These are phyloP conservation scores for Ceratonia siliqua DNA, from an alignment of 306 rosid species.

Conservation along the genomic window DNA sequence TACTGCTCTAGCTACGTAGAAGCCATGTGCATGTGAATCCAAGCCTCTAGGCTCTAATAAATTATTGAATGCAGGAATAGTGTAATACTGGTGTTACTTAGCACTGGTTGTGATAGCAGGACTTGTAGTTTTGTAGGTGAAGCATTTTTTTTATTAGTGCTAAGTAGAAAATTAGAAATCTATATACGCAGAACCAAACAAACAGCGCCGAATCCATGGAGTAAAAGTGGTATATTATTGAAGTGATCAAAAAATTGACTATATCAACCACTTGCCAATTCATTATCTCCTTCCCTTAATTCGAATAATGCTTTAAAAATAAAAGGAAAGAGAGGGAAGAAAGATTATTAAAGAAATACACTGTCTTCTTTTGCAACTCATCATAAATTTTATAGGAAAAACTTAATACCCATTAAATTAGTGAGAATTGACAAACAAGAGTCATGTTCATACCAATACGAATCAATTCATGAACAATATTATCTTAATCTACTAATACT, in stretches of 20 bases:
- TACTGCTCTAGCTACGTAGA: constrained; percentile 41
- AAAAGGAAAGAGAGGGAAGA: constrained; percentile 6
- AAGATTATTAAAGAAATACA: constrained; percentile 28
- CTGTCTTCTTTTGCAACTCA: constrained; percentile 31
- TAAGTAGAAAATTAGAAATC: background rate
- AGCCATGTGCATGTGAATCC: constrained; percentile 58
- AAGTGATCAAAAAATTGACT: constrained; percentile 29
- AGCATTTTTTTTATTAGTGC: background rate
- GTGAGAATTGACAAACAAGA: constrained; percentile 35
- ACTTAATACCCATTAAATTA: constrained; percentile 7
- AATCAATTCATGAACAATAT: constrained; percentile 2
- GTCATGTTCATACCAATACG: constrained; percentile 35
- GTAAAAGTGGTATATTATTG: background rate
- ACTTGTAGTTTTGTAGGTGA: constrained; percentile 18
- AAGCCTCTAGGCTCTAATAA: constrained; percentile 38
- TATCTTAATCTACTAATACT: constrained; percentile 14
- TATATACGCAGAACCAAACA: constrained; percentile 17
- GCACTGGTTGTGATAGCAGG: constrained; percentile 21
- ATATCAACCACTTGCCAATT: constrained; percentile 29
- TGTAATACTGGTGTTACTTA: constrained; percentile 11
- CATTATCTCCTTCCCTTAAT: constrained; percentile 3
- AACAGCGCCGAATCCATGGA: constrained; percentile 34
- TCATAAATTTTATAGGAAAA: background rate
- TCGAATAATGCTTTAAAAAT: background rate
- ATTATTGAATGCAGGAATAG: constrained; percentile 6